Conservation (phyloP, 257 asterid species). For the Solanum piurae region DNA sequence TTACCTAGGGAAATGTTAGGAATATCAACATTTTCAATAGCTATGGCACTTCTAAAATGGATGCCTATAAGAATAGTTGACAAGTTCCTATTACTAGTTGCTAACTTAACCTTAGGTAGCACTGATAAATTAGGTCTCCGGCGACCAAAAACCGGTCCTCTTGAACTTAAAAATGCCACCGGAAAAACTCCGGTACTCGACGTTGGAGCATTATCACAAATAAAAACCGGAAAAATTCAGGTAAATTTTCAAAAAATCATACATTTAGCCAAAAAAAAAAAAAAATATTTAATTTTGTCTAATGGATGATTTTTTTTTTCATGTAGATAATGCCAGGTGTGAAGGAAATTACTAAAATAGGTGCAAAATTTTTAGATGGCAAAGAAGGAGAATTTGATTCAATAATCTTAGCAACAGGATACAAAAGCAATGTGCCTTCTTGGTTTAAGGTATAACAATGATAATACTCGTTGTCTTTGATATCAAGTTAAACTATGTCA, state of each 20-base stretch:
- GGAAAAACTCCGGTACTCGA: constrained; percentile 95
- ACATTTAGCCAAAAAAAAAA: neutral
- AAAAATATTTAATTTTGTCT: neutral
- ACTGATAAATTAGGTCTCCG: constrained; percentile 56
- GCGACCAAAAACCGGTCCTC: constrained; percentile 86
- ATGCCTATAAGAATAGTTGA: constrained; percentile 65
- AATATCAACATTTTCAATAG: constrained; percentile 59
- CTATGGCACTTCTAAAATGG: constrained; percentile 65
- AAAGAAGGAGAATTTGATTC: constrained; percentile 73
- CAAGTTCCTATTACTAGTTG: constrained; percentile 44
- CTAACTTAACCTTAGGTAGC: constrained; percentile 46
- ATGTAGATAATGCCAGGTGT: constrained; percentile 62
- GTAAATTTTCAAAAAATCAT: constrained; percentile 11
- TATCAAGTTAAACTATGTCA: no score
- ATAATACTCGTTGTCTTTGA: neutral
- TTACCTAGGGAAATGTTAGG: constrained; percentile 87
- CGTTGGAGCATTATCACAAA: constrained; percentile 71
- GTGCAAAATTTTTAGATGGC: constrained; percentile 77
- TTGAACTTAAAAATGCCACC: constrained; percentile 76
- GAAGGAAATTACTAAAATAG: constrained; percentile 56
- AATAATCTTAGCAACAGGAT: constrained; percentile 84
- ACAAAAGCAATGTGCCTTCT: constrained; percentile 83
- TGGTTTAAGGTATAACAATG: constrained; percentile 71
- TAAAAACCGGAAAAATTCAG: constrained; percentile 63
- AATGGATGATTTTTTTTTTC: neutral